Evolutionary conservation across 805 yeast species (phyloP).

Genomic region (Kluyveromyces wickerhamii): DNA sequence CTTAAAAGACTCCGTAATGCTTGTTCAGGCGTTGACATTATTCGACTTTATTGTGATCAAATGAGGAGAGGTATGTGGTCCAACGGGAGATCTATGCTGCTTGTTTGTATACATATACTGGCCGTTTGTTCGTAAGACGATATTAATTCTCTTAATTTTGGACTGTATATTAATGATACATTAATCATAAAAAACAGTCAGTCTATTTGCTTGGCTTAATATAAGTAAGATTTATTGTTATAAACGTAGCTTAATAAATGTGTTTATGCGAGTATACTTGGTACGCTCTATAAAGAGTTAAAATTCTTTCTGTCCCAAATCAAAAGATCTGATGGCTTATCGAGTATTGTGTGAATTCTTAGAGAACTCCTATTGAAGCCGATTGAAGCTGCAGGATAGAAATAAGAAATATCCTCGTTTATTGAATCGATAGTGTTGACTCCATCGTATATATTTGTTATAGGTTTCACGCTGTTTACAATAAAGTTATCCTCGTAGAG

Average conservation of each 20-base stretch:
- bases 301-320: constrained; percentile 5
- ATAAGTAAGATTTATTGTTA: too few relatives aligned
- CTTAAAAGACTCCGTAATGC: constrained; percentile 1
- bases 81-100: too few relatives aligned
- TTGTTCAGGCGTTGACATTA: constrained; percentile 2
- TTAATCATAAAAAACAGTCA: too few relatives aligned
- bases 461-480: neutral
- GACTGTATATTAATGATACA: too few relatives aligned
- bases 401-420: constrained; percentile 2
- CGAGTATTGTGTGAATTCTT: neutral
- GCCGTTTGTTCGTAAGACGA: too few relatives aligned
- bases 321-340: constrained; percentile 2
- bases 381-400: neutral
- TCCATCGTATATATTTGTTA: neutral
- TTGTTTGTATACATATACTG: too few relatives aligned
- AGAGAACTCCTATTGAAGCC: constrained; percentile 1
- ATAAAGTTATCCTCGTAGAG: neutral
- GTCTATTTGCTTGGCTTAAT: too few relatives aligned
- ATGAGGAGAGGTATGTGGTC: too few relatives aligned
- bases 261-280: too few relatives aligned
- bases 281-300: neutral
- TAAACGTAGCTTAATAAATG: too few relatives aligned
- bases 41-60: too few relatives aligned
- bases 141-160: too few relatives aligned
- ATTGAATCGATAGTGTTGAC: neutral